Conservation (phyloP, 2,329 filamentous ascomycete genomes). For the Pseudopithomyces maydicus region DNA sequence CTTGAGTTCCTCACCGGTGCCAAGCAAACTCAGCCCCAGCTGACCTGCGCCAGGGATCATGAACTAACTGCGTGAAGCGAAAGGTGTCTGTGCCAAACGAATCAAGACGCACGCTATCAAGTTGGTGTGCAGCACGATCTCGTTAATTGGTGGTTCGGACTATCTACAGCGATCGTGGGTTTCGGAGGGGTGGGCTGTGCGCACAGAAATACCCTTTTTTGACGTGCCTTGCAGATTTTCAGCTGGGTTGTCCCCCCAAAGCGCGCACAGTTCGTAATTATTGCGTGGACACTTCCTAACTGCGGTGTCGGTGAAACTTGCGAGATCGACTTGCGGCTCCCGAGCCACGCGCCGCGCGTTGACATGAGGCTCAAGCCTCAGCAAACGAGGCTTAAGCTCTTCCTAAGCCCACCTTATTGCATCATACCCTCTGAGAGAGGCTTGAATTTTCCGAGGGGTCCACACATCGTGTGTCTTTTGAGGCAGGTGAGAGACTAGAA, state of each 20-base stretch:
- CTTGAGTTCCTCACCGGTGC: not conserved
- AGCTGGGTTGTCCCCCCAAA: not conserved
- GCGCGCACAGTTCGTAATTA: not conserved
- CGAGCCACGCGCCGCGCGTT: too few relatives aligned
- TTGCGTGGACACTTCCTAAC: not conserved
- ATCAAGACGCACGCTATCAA: not conserved
- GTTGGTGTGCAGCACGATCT: not conserved
- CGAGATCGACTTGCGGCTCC: not conserved
- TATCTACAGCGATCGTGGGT: not conserved
- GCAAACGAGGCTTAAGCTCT: too few relatives aligned
- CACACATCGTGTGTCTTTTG: too few relatives aligned
- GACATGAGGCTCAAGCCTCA: too few relatives aligned
- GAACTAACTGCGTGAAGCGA: not conserved
- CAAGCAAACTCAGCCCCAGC: constrained; percentile 4
- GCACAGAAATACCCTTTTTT: not conserved
- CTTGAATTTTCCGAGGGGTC: too few relatives aligned
- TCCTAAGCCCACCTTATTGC: too few relatives aligned
- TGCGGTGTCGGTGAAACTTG: not conserved
- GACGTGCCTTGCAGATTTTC: not conserved
- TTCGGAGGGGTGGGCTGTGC: constrained; percentile 1
- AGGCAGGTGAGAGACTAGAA: too few relatives aligned
- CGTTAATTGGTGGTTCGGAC: not conserved
- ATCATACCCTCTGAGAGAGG: too few relatives aligned
- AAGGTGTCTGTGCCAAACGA: not conserved
- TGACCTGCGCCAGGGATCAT: not conserved